Percentiles rank a stretch among this genome's conserved stretches.
Evolutionary conservation across 1,284 basidiomycete species (phyloP).

Genomic region (Pholiota adiposa): DNA sequence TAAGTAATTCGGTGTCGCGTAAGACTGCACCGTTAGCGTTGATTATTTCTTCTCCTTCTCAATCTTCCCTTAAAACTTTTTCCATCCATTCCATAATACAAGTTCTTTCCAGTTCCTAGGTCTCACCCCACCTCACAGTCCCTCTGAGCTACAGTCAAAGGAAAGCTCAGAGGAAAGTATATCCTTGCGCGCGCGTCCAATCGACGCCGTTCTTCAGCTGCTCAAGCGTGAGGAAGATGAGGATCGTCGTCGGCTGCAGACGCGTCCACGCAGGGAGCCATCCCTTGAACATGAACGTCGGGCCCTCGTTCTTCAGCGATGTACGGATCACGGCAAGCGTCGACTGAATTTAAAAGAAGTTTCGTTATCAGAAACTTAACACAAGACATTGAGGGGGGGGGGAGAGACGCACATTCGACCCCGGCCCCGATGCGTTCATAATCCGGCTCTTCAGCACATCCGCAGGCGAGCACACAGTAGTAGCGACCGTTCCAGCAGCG

Average conservation of each 20-base stretch:
- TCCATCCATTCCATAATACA: too few species aligned
- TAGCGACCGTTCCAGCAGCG: constrained; percentile 88
- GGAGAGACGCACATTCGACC: constrained; percentile 59
- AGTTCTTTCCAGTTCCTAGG: too few species aligned
- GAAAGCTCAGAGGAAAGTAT: constrained; percentile 30
- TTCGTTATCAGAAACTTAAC: too few species aligned
- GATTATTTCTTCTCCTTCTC: too few species aligned
- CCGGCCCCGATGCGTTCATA: constrained; percentile 88
- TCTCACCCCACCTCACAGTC: too few species aligned
- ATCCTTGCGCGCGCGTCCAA: constrained; percentile 45
- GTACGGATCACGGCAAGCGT: constrained; percentile 72
- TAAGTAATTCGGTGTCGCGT: too few species aligned
- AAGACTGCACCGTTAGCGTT: too few species aligned
- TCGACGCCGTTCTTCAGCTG: constrained; percentile 73
- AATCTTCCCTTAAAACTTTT: too few species aligned
- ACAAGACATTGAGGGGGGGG: not conserved
- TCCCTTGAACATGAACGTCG: constrained; percentile 93
- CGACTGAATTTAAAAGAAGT: constrained; percentile 48
- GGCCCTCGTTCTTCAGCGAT: constrained; percentile 79
- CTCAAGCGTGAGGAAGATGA: constrained; percentile 86
- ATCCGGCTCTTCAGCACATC: constrained; percentile 91
- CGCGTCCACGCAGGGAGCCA: constrained; percentile 87
- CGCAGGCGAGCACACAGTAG: constrained; percentile 92
- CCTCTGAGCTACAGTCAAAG: too few species aligned
- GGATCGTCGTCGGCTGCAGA: constrained; percentile 83